Evolutionary conservation across 2,329 filamentous ascomycete species (phyloP), one percentile per base, ranked within the genome.

Genomic region (Alternaria angustiovoidea): DNA sequence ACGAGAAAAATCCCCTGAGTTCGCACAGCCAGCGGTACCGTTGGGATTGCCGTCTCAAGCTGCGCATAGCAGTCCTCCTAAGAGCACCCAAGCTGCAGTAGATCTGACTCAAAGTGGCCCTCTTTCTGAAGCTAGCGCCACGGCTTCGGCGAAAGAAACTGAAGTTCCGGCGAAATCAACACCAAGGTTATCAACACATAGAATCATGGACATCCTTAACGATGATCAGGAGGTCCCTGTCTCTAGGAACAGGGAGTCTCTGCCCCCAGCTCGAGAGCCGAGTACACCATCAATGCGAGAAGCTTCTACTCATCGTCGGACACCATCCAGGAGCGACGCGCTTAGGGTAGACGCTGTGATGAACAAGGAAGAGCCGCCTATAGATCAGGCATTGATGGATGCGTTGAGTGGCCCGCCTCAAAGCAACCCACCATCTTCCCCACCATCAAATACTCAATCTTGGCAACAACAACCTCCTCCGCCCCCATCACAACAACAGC

Each of bases 141-240:
- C 51, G 8, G 43, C 51, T 7, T 16, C 51, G 11, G 30, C 24
- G 6, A 66, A 58, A 41, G 63, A 67, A 6, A 28, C 53, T 14
- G 63, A 68, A 38, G 28, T 47, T 8, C 72, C 69, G 38, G 66
- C 68, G 18, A 68, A 67, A 16, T 63, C 62, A 5, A 72, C 72
- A 20, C 66, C 64, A 26, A 70, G 73, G n/a, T 36, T 71, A 3
- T 75, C 73, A 2, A 75, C 74, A 2, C 75, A 78, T 42, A 67
- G 75, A 16, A 77, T 79, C 43, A 78, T 73, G 69, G 77, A 79
- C 30, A 72, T 79, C 41, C 52, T 79, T 18, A 79, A 78, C 39
- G 67, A 78, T 43, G 74, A 78, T 52, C 61, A 71, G 44, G 76
- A 78, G 39, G 68, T 70, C 16, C 70, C 71, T 22, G 59, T 69